These are phyloP conservation scores for Hymenoscyphus salicellus DNA, from an alignment of 2,329 filamentous ascomycete species.

Conservation along the genomic window DNA sequence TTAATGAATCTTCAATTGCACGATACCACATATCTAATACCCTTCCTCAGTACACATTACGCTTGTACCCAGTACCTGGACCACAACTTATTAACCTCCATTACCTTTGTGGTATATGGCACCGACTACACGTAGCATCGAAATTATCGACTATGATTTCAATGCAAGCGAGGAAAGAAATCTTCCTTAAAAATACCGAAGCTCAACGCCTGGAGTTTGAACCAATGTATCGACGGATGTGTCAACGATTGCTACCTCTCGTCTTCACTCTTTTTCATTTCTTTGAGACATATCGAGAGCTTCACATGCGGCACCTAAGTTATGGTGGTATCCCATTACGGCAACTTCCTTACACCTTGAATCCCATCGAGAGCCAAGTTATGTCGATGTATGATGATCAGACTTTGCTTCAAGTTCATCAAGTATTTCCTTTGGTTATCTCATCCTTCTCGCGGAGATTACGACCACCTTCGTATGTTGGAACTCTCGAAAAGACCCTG, in stretches of 20 bases:
- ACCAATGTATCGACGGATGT: constrained; percentile 61
- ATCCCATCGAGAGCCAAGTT: constrained; percentile 60
- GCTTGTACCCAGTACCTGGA: constrained; percentile 55
- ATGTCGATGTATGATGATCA: constrained; percentile 65
- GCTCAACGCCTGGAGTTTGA: constrained; percentile 55
- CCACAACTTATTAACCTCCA: constrained; percentile 52
- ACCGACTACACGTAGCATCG: constrained; percentile 61
- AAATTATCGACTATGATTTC: constrained; percentile 62
- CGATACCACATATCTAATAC: constrained; percentile 59
- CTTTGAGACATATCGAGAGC: constrained; percentile 61
- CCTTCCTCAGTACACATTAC: constrained; percentile 58
- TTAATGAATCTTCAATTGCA: constrained; percentile 60
- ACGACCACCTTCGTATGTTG: constrained; percentile 62
- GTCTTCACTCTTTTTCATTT: constrained; percentile 67
- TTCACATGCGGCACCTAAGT: constrained; percentile 56
- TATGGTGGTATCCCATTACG: constrained; percentile 50
- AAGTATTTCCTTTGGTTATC: constrained; percentile 62
- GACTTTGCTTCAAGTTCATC: constrained; percentile 60
- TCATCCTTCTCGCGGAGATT: constrained; percentile 62
- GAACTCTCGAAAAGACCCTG: constrained; percentile 58
- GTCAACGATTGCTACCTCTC: constrained; percentile 59
- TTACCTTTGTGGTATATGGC: constrained; percentile 63
- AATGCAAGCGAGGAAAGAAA: constrained; percentile 63
- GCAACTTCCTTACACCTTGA: constrained; percentile 54
- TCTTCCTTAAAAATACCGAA: constrained; percentile 58